A percentile compares a stretch with the other conserved stretches of the same genome.
Conservation (phyloP, 768 basidiomycete species). For the Hortiboletus flavorubellus region DNA sequence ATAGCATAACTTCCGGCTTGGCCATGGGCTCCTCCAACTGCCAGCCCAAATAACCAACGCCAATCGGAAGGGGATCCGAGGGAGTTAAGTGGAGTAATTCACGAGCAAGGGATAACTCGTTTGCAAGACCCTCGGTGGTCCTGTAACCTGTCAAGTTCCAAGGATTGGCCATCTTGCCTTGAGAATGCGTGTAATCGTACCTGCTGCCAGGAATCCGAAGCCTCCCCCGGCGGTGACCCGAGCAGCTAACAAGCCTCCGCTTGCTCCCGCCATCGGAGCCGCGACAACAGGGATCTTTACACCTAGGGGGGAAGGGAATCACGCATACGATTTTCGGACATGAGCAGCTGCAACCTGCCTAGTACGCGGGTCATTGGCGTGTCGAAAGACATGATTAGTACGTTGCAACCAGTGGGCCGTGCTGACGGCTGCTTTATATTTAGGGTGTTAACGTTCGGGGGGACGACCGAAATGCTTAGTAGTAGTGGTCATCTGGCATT, state of each 20-base stretch:
- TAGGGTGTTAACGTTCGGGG: not conserved
- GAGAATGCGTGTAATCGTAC: constrained; percentile 29
- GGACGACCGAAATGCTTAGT: not conserved
- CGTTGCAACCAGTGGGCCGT: not conserved
- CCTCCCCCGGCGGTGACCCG: constrained; percentile 66
- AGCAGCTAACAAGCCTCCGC: constrained; percentile 59
- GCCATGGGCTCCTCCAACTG: constrained; percentile 51
- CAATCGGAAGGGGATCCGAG: constrained; percentile 48
- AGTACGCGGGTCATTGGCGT: constrained; percentile 50
- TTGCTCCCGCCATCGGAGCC: constrained; percentile 70
- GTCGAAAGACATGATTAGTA: constrained; percentile 19
- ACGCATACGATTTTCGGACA: not conserved
- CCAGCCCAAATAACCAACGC: constrained; percentile 77
- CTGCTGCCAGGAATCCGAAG: constrained; percentile 71
- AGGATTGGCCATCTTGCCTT: not conserved
- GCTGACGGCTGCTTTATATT: not conserved
- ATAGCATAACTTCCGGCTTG: constrained; percentile 41
- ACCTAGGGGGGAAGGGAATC: constrained; percentile 33
- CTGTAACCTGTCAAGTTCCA: constrained; percentile 42
- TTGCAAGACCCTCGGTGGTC: constrained; percentile 40
- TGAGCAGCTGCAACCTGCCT: constrained; percentile 33
- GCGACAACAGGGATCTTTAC: constrained; percentile 57
- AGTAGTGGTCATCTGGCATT: not conserved
- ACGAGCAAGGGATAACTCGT: constrained; percentile 55
- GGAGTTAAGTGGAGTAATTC: constrained; percentile 34